phyloP scores from a whole-genome alignment of 345 rosid species.

The Eutrema yunnanense region DNA sequence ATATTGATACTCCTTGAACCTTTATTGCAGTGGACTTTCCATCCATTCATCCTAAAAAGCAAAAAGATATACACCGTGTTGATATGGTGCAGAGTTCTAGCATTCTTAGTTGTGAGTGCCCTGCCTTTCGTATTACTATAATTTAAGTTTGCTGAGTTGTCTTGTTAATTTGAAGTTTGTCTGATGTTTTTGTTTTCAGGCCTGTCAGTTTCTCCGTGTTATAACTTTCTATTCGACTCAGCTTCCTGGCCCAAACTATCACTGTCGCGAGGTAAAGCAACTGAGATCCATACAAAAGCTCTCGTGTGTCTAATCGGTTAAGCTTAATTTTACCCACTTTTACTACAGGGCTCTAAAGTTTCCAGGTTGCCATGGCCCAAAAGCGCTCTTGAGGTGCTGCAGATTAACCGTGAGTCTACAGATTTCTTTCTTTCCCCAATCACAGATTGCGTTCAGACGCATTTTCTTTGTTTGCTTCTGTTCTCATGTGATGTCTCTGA shows the following conservation, averaged over 20 bases:
- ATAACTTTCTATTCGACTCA: constrained; percentile 91
- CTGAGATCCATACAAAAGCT: neutral
- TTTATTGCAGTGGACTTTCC: constrained; percentile 94
- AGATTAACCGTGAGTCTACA: constrained; percentile 60
- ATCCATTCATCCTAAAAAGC: constrained; percentile 92
- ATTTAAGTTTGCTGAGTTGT: neutral
- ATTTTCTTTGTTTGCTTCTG: neutral
- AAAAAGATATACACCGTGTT: constrained; percentile 95
- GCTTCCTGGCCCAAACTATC: constrained; percentile 98
- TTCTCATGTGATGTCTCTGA: constrained; percentile 24
- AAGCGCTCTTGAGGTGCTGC: constrained; percentile 57
- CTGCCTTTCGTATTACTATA: neutral
- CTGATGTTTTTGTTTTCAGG: constrained; percentile 39
- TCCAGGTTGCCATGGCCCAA: constrained; percentile 80
- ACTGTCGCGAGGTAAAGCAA: constrained; percentile 79
- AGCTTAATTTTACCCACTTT: neutral
- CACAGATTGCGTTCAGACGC: neutral
- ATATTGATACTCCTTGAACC: neutral
- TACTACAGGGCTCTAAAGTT: constrained; percentile 68
- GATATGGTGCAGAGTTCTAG: constrained; percentile 95
- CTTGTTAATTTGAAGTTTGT: constrained; percentile 1
- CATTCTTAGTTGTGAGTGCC: constrained; percentile 87
- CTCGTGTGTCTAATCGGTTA: neutral
- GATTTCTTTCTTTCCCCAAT: neutral
- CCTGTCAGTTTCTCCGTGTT: constrained; percentile 80